Conservation (phyloP, 1,284 basidiomycete genomes). For the Marasmius fiardii region DNA sequence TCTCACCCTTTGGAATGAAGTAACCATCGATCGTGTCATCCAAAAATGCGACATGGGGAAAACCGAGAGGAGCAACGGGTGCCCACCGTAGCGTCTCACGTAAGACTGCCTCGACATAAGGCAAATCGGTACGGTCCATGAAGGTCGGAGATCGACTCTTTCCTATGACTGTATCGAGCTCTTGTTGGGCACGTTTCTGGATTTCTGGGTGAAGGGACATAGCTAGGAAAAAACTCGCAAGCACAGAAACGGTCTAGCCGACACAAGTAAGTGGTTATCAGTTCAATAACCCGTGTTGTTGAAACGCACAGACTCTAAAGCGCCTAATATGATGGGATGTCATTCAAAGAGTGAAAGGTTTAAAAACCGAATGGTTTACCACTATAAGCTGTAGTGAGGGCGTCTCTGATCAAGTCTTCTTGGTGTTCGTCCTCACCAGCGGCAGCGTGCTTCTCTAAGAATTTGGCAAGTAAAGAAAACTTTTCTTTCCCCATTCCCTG, state of each 20-base stretch:
- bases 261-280: too few relatives aligned
- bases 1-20: constrained; percentile 10
- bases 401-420: neutral
- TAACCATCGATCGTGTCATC: constrained; percentile 6
- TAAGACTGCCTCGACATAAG: constrained; percentile 6
- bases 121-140: constrained; percentile 1
- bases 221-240: neutral
- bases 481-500: neutral
- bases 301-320: neutral
- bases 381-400: neutral
- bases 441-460: neutral
- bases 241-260: neutral
- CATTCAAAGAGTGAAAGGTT: too few relatives aligned
- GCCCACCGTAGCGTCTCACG: constrained; percentile 8
- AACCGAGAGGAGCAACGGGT: constrained; percentile 3
- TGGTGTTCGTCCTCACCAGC: neutral
- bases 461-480: neutral
- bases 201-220: constrained; percentile 4
- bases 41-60: neutral
- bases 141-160: neutral
- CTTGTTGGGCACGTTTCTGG: constrained; percentile 3
- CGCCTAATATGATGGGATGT: neutral
- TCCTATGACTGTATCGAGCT: constrained; percentile 9
- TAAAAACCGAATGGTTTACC: too few relatives aligned
- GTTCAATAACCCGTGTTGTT: too few relatives aligned